Percentiles rank a stretch among this genome's conserved stretches.
These are phyloP conservation scores for Colletotrichum somersetense DNA, from an alignment of 2,329 filamentous ascomycete species.

Conservation along the genomic window DNA sequence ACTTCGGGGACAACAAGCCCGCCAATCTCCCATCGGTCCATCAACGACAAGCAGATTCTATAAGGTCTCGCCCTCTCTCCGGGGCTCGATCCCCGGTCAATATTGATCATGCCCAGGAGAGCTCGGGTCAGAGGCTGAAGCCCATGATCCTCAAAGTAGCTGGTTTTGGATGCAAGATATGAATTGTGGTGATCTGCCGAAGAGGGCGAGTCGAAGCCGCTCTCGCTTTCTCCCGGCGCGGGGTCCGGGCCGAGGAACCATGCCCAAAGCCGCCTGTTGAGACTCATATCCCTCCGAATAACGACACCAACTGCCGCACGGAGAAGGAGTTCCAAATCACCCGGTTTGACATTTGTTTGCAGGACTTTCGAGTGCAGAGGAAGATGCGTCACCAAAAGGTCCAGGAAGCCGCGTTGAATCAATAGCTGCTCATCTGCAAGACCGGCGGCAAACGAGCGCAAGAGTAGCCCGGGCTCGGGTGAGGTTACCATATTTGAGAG, in stretches of 20 bases:
- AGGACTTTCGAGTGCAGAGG: conserved; percentile 87
- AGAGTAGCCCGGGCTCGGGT: conserved; percentile 89
- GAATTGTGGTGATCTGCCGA: conserved; percentile 59
- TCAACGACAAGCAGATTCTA: conserved; percentile 91
- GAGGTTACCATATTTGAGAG: conserved; percentile 78
- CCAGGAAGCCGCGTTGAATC: conserved; percentile 93
- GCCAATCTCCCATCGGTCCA: conserved; percentile 99
- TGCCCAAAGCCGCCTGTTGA: conserved; percentile 94
- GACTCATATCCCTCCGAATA: conserved; percentile 91
- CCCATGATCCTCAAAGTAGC: conserved; percentile 87
- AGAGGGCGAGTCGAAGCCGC: conserved; percentile 59
- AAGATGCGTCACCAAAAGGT: conserved; percentile 90
- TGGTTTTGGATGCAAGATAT: conserved; percentile 71
- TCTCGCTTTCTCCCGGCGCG: conserved; percentile 61
- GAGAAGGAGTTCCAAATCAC: conserved; percentile 85
- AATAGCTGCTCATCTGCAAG: conserved; percentile 88
- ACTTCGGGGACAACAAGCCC: conserved; percentile 88
- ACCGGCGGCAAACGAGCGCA: conserved; percentile 93
- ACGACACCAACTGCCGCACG: conserved; percentile 89
- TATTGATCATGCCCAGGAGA: conserved; percentile 80
- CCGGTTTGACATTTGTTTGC: conserved; percentile 77
- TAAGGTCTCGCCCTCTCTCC: conserved; percentile 85
- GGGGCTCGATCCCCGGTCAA: conserved; percentile 62
- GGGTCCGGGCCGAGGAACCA: conserved; percentile 91
- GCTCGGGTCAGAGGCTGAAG: conserved; percentile 80